Base-by-base conservation (phyloP, 1,284 basidiomycete genomes). In the Lentinula novae-zelandiae region DNA sequence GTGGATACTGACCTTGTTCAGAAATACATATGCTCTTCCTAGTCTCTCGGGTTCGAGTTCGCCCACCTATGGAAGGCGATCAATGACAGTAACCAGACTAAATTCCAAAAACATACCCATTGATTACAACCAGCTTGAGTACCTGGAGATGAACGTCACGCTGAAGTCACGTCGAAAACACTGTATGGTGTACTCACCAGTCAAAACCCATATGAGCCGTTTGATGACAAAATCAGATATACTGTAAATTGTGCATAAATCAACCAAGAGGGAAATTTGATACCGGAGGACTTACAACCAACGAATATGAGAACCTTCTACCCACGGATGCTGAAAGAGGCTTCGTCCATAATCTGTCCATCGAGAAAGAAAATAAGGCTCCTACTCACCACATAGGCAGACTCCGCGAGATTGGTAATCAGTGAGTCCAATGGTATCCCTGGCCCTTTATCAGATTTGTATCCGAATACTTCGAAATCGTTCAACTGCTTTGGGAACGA, bases 401-500 rank as follows among this genome's bases (percentile, higher is more conserved):
- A 82, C 65, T 84, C 82, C 39, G 75, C 82, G 5, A 84, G 71
- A 67, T 83, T 84, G 15, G 82, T 84, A 65, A 85, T 84, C 27
- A 85, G 72, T 5, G 80, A 78, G 65, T 89, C 86, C 62, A 89
- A 86, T 0, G 86, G 84, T 7, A 88, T 69, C 7, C 76, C 73
- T 52, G 64, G 57, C 15, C 34, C 70, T 20, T 74, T 75, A 57
- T 74, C 70, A 65, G 78, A 80, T 44, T 73, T 73, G 65, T 74
- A 69, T 4, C 85, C 86, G 55, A 87, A 73, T 13, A 88, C 71
- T 50, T 79, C 75, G 62, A 89, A 88, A 67, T 87, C 82, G 67
- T 86, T 85, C 77, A 89, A 70, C 1, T 83, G 82, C 62, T 87
- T 87, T 0, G 86, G 86, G 68, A 87, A 86, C 0, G 80, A 82